Evolutionary conservation across 2,329 filamentous ascomycete species (phyloP), one percentile per base, ranked within the genome.

Genomic region (Xylaria sp.): DNA sequence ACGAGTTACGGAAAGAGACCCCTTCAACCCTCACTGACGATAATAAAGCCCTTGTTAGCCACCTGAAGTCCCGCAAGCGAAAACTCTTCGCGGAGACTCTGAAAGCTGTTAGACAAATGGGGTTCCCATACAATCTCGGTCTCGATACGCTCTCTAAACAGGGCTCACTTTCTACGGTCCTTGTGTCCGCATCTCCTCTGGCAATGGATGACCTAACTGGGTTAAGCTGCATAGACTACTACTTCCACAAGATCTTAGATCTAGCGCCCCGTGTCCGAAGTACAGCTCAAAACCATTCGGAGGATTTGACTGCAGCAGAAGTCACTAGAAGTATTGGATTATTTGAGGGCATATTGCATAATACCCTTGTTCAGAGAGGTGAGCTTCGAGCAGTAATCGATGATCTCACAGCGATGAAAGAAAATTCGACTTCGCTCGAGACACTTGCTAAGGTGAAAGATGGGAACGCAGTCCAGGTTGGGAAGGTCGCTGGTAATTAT

Each of bases 61-160:
- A 97, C 75, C 86, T 98, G 69, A 98, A 97, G 80, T 88, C 87
- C 2, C 87, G 92, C 70, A 99, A 99, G 78, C 88, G 92, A 45
- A 94, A 93, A 70, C 84, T 98, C 14, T 95, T 96, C 70, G 91
- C 92, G 0, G 94, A 98, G 69, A 94, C 91, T 0, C 80, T 99
- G 66, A 94, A 92, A 72, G 87, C 89, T 21, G 80, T 97, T 28
- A 88, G 92, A 37, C 86, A 89, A 60, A 98, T 99, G 94, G 95
- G 95, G 3, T 86, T 99, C 70, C 90, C 89, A 70, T 88, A 89
- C 55, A 97, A 97, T 73, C 82, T 96, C 15, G 88, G 90, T 67
- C 88, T 87, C 14, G 87, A 91, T 72, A 82, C 89, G 45, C 81
- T 98, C 17, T 84, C 85, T 40, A 87, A 87, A 56, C 95, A 99